These are phyloP conservation scores for Striga asiatica DNA, from an alignment of 257 asterid genomes.

Conservation along the genomic window DNA sequence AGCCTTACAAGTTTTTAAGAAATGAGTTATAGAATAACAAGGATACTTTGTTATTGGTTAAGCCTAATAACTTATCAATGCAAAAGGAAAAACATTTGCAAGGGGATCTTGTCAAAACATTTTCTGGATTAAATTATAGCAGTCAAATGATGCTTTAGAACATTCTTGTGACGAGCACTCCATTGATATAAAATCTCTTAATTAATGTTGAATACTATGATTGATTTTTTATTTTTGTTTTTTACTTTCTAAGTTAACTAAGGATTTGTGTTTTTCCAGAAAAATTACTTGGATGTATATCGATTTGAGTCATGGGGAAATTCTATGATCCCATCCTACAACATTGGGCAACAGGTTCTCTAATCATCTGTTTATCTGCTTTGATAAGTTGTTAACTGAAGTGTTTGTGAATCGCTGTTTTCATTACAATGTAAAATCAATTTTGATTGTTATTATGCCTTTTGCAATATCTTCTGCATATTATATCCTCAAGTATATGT, in stretches of 20 bases:
- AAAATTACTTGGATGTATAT: constrained; percentile 91
- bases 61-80: not conserved
- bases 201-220: constrained; percentile 6
- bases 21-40: not conserved
- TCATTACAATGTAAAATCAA: not conserved
- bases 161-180: not conserved
- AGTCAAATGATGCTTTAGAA: not conserved
- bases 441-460: not conserved
- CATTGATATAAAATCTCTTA: not conserved
- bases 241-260: constrained; percentile 12
- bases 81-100: not conserved
- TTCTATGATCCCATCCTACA: constrained; percentile 75
- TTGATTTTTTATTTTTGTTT: not conserved
- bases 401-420: constrained; percentile 9
- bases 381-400: not conserved
- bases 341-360: constrained; percentile 67
- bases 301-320: constrained; percentile 93
- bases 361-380: constrained; percentile 9
- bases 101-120: not conserved
- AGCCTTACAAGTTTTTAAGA: not conserved
- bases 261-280: constrained; percentile 37
- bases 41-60: not conserved
- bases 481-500: constrained; percentile 6
- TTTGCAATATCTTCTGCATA: not conserved
- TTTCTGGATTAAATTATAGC: not conserved